These are phyloP conservation scores for Ustilago hordei DNA, from an alignment of 1,284 basidiomycete genomes.

Conservation along the genomic window DNA sequence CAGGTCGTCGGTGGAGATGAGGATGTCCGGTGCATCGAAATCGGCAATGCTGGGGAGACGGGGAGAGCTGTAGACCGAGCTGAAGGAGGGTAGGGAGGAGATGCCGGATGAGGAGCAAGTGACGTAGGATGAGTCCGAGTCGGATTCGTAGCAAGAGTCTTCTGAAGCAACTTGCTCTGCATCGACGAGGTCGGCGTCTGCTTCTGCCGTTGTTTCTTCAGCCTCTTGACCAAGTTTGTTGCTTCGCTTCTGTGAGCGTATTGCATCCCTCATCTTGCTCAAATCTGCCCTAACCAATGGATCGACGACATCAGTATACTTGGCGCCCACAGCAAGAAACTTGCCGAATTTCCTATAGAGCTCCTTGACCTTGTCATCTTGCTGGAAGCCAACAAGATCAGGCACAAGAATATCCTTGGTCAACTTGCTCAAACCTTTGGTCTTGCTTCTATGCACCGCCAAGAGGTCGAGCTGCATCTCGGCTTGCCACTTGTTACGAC, in stretches of 20 bases:
- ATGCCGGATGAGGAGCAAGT: constrained; percentile 23
- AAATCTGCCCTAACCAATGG: constrained; percentile 36
- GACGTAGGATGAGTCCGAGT: constrained; percentile 17
- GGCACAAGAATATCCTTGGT: constrained; percentile 22
- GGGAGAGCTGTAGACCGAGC: constrained; percentile 40
- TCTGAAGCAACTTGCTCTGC: not conserved
- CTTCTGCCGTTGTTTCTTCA: not conserved
- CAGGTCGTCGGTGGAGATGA: constrained; percentile 7
- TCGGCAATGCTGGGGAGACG: constrained; percentile 18
- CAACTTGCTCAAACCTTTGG: constrained; percentile 27
- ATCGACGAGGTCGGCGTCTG: not conserved
- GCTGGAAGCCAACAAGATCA: not conserved
- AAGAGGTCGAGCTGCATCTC: constrained; percentile 46
- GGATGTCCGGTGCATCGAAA: constrained; percentile 5
- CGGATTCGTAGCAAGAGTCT: constrained; percentile 22
- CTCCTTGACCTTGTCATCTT: constrained; percentile 4
- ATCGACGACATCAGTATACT: constrained; percentile 22
- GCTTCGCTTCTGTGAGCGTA: constrained; percentile 15
- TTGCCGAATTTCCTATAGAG: constrained; percentile 29
- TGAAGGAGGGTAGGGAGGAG: constrained; percentile 49
- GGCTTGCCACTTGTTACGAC: constrained; percentile 36
- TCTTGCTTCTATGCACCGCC: constrained; percentile 32
- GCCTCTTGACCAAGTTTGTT: not conserved
- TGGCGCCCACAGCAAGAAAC: constrained; percentile 24
- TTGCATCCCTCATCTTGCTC: constrained; percentile 29